phyloP scores from a whole-genome alignment of 2,329 filamentous ascomycete species.

The Arthroderma sp. region DNA sequence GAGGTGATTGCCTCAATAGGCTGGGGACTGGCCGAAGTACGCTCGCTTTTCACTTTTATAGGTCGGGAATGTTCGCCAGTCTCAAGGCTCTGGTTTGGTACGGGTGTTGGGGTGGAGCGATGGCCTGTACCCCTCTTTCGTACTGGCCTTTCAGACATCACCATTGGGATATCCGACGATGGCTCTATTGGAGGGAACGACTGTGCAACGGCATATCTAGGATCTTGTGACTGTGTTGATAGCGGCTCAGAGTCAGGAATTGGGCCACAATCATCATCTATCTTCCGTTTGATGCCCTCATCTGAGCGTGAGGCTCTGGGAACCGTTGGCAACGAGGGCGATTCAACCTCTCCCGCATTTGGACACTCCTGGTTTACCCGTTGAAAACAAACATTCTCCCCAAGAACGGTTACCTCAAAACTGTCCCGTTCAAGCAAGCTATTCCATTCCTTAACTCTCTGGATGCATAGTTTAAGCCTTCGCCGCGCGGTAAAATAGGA shows the following conservation, averaged over 20 bases:
- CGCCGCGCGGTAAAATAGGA: conserved; percentile 18
- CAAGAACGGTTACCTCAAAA: conserved; percentile 20
- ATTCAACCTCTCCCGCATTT: background rate
- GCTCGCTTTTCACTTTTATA: conserved; percentile 24
- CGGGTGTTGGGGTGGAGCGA: background rate
- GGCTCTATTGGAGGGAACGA: conserved; percentile 5
- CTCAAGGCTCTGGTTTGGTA: background rate
- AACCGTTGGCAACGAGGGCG: background rate
- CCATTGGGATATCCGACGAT: conserved; percentile 6
- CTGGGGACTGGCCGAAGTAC: conserved; percentile 22
- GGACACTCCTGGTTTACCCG: conserved; percentile 6
- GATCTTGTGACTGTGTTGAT: conserved; percentile 11
- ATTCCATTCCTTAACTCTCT: conserved; percentile 20
- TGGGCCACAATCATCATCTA: too few relatives aligned
- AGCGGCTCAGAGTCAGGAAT: background rate
- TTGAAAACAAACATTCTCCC: conserved; percentile 17
- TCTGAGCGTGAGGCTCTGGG: background rate
- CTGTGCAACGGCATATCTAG: conserved; percentile 2
- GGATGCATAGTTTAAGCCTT: conserved; percentile 22
- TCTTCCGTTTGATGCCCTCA: too few relatives aligned
- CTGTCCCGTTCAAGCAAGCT: conserved; percentile 17
- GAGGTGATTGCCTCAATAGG: background rate
- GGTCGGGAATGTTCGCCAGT: conserved; percentile 10
- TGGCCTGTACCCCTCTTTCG: conserved; percentile 6
- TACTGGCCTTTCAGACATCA: conserved; percentile 6